Percentiles rank a stretch among this genome's conserved stretches.
These are phyloP conservation scores for Amylocarpus encephaloides DNA, from an alignment of 2,329 filamentous ascomycete species.

Conservation along the genomic window DNA sequence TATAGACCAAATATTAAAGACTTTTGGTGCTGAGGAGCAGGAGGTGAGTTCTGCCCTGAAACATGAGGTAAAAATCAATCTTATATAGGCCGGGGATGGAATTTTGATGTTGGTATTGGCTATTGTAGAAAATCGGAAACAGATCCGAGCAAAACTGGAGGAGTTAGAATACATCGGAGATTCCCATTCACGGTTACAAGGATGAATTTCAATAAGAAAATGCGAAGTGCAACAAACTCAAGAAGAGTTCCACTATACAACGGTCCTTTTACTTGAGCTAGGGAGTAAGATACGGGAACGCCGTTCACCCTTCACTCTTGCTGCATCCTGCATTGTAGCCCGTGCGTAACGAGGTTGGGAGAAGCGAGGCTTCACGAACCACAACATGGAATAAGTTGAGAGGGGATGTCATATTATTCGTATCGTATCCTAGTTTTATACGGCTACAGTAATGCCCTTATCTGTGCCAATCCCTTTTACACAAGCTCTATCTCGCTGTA, in stretches of 20 bases:
- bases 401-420: conserved; percentile 52
- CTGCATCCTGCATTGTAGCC: conserved; percentile 11
- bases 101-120: neutral
- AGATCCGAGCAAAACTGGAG: conserved; percentile 5
- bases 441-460: conserved; percentile 28
- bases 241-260: conserved; percentile 1
- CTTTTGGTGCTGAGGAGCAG: neutral
- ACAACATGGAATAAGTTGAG: conserved; percentile 35
- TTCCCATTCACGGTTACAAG: conserved; percentile 5
- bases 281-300: neutral
- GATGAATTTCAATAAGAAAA: conserved; percentile 17
- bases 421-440: conserved; percentile 40
- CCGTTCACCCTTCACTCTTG: conserved; percentile 4
- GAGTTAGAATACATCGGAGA: conserved; percentile 11
- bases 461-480: conserved; percentile 23
- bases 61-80: neutral
- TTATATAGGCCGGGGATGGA: conserved; percentile 1
- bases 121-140: conserved; percentile 4
- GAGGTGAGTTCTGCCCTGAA: neutral
- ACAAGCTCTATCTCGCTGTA: conserved; percentile 15
- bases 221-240: conserved; percentile 22
- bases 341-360: conserved; percentile 6
- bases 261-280: neutral
- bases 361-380: conserved; percentile 1
- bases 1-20: conserved; percentile 13